Percentiles rank a stretch among this genome's conserved stretches.
phyloP scores from a whole-genome alignment of 2,329 filamentous ascomycete genomes.

The Ampelomyces quisqualis region DNA sequence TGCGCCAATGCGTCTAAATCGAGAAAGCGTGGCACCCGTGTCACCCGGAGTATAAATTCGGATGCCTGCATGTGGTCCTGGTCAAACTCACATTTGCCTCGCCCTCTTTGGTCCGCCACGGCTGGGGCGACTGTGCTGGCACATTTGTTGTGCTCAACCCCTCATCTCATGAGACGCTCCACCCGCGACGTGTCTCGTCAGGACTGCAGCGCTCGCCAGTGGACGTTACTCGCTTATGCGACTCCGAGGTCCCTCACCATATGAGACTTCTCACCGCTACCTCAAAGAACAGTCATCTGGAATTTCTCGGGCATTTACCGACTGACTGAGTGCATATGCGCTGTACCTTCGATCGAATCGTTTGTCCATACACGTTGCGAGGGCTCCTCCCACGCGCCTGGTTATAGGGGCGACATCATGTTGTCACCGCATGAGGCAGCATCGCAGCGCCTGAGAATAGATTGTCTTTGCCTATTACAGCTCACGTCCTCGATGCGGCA shows the following conservation, averaged over 20 bases:
- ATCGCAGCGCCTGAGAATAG: neutral
- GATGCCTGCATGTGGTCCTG: conserved; percentile 1
- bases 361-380: conserved; percentile 8
- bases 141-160: conserved; percentile 7
- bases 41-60: neutral
- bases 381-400: conserved; percentile 12
- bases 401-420: conserved; percentile 10
- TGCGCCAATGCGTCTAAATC: too few relatives aligned
- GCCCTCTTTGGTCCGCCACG: too few relatives aligned
- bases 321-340: conserved; percentile 2
- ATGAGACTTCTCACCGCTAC: conserved; percentile 17
- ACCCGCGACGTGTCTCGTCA: conserved; percentile 20
- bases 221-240: conserved; percentile 11
- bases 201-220: conserved; percentile 8
- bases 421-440: conserved; percentile 13
- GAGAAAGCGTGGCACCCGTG: neutral
- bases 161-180: conserved; percentile 14
- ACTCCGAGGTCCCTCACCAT: conserved; percentile 1
- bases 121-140: conserved; percentile 12
- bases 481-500: conserved; percentile 9
- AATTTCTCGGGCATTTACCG: conserved; percentile 1
- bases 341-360: neutral
- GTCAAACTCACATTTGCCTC: too few relatives aligned
- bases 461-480: conserved; percentile 10
- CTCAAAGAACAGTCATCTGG: conserved; percentile 10